Evolutionary conservation across 192 early-diverging fungal genomes (phyloP).

Genomic region (Mortierella antarctica): DNA sequence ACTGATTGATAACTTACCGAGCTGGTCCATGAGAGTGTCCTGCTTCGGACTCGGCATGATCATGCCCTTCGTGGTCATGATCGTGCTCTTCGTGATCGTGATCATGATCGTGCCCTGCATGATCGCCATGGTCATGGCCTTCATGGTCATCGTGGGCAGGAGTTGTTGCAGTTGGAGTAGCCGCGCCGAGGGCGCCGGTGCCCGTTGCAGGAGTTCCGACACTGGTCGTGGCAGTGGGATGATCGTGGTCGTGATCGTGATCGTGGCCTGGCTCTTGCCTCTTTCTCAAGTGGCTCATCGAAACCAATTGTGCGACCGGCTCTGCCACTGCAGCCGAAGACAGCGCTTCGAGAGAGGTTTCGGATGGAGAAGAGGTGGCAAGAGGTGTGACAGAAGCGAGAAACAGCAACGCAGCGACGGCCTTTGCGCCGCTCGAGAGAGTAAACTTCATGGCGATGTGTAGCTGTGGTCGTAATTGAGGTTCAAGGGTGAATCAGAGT

Average conservation of each 20-base stretch:
- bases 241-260: constrained; percentile 31
- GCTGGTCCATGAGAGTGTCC: constrained; percentile 47
- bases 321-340: no score
- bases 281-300: no score
- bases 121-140: not conserved
- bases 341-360: no score
- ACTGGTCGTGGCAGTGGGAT: not conserved
- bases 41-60: constrained; percentile 2
- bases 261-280: not conserved
- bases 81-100: constrained; percentile 4
- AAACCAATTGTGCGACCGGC: no score
- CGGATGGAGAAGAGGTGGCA: no score
- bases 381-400: not conserved
- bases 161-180: no score
- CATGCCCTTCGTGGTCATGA: constrained; percentile 1
- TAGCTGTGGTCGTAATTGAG: no score
- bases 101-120: constrained; percentile 7
- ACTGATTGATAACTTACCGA: constrained; percentile 15
- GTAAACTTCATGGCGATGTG: no score
- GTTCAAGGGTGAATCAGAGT: no score
- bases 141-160: not conserved
- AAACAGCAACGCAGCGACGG: not conserved
- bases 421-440: no score
- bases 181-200: no score
- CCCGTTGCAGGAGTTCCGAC: no score